phyloP scores from a whole-genome alignment of 1,284 basidiomycete species.

The Xerocomus tenax region DNA sequence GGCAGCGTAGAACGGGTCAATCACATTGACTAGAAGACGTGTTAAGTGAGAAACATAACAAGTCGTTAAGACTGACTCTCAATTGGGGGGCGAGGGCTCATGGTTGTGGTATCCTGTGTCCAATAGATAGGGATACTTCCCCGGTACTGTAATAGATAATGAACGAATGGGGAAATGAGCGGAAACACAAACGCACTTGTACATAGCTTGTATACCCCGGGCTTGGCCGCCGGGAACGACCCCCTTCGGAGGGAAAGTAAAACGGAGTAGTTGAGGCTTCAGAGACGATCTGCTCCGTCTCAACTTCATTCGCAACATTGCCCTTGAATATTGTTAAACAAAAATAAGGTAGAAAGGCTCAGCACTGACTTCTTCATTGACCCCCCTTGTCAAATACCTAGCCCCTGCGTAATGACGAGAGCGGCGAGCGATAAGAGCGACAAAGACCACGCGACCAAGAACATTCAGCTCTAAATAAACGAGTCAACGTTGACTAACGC shows the following conservation, averaged over 20 bases:
- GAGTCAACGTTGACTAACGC: neutral
- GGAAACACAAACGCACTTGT: constrained; percentile 42
- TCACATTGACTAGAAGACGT: constrained; percentile 65
- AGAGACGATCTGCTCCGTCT: constrained; percentile 96
- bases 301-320: constrained; percentile 97
- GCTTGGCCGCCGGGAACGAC: constrained; percentile 47
- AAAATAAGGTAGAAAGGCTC: neutral
- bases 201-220: constrained; percentile 93
- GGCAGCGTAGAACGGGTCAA: constrained; percentile 92
- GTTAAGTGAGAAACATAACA: constrained; percentile 2
- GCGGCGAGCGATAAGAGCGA: constrained; percentile 88
- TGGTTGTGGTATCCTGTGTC: constrained; percentile 88
- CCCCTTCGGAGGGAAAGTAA: constrained; percentile 50
- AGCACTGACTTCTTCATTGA: constrained; percentile 70
- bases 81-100: constrained; percentile 89
- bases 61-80: constrained; percentile 57
- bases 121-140: constrained; percentile 95
- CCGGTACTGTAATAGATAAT: constrained; percentile 53
- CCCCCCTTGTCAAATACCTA: constrained; percentile 89
- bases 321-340: constrained; percentile 49
- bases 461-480: constrained; percentile 76
- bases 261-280: constrained; percentile 91
- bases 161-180: neutral
- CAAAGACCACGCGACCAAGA: constrained; percentile 82
- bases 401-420: constrained; percentile 96